Base-by-base conservation (phyloP, 2,329 filamentous ascomycete species). In the Stachybotrys elegans region DNA sequence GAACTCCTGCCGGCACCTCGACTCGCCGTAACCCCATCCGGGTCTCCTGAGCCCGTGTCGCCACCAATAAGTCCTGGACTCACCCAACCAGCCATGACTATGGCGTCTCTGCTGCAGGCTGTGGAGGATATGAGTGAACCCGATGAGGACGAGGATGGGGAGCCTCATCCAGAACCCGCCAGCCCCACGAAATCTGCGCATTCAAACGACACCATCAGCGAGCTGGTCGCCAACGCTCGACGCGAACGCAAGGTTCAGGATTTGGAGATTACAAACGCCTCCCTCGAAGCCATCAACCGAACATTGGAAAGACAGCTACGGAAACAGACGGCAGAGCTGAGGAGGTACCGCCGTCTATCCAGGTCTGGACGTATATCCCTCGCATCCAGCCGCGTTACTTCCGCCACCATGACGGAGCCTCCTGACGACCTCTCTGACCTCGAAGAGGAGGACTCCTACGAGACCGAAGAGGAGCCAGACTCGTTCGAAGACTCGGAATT, bases 201-300 rank as follows among this genome's bases (percentile, higher is more conserved):
- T 54, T 71, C 73, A 12, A 66, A 78, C 14, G 81, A 84, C 44
- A 74, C 81, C 7, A 70, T 86, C 48, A 86, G 81, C 49, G 90
- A 94, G 48, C 73, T 89, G 6, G 89, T 93, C 11, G 79, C 86
- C n/a, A 93, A 89, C 60, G 93, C 93, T 13, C 81, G 93, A 22
- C 80, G 89, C 27, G 93, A 97, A 65, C 81, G 93, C 48, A 98
- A 97, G 69, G 91, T 98, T 1, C 79, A 97, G 53, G 93, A 98
- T 61, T 72, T 98, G 6, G 89, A 98, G 61, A 98, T 98, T 51
- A 95, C 87, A 44, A 98, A 98, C 58, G 93, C 89, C 1, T 96
- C 91, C 2, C 76, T 98, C 4, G 79, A 95, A 45, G 93, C 93
- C 32, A 97, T 98, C 67, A 98, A 98, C 60, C 79, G 91, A 43